Percentiles rank a stretch among this genome's conserved stretches.
phyloP scores from a whole-genome alignment of 2,329 filamentous ascomycete genomes.

The Aspergillus neoniger region DNA sequence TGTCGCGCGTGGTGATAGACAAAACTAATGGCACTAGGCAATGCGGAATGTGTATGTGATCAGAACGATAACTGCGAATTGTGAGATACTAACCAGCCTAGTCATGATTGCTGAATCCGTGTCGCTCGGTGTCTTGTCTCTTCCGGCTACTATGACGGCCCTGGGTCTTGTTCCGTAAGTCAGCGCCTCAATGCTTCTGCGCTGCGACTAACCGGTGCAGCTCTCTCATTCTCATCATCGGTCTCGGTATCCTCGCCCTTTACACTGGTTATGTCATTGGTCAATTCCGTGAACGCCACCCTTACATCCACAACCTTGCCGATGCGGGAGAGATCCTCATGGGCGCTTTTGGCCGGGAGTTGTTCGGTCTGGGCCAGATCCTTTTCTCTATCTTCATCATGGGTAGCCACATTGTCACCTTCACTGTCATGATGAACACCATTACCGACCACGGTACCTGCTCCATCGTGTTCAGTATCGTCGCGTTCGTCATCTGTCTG shows the following conservation, averaged over 20 bases:
- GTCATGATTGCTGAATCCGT: slow-evolving; percentile 61
- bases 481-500: slow-evolving; percentile 61
- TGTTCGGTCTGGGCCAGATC: slow-evolving; percentile 63
- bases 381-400: slow-evolving; percentile 69
- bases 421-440: slow-evolving; percentile 67
- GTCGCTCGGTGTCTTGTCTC: slow-evolving; percentile 57
- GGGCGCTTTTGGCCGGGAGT: slow-evolving; percentile 61
- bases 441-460: slow-evolving; percentile 64
- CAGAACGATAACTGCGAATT: neutral
- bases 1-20: neutral
- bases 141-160: slow-evolving; percentile 53
- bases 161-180: slow-evolving; percentile 54
- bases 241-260: slow-evolving; percentile 57
- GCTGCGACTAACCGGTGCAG: slow-evolving; percentile 24
- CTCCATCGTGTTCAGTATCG: slow-evolving; percentile 63
- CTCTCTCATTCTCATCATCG: slow-evolving; percentile 56
- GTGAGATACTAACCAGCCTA: slow-evolving; percentile 7
- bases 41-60: slow-evolving; percentile 37
- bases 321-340: slow-evolving; percentile 66
- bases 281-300: slow-evolving; percentile 58
- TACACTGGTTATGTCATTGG: slow-evolving; percentile 63
- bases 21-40: slow-evolving; percentile 44
- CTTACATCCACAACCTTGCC: slow-evolving; percentile 66
- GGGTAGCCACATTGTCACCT: slow-evolving; percentile 70
- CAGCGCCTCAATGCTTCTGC: neutral